Evolutionary conservation across 495 filamentous ascomycete species (phyloP).

Genomic region (Aspergillus steynii): DNA sequence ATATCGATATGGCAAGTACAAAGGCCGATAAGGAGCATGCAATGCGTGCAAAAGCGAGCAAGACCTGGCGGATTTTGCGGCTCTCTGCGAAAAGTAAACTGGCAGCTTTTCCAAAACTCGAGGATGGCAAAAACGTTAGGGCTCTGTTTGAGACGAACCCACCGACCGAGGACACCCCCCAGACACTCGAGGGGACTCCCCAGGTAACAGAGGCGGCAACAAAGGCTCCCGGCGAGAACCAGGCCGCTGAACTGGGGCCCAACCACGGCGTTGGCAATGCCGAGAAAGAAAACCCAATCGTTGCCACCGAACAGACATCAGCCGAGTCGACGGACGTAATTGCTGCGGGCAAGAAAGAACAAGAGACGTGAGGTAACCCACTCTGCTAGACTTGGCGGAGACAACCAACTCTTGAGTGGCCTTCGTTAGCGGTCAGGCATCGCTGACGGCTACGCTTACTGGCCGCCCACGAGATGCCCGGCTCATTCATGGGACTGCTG

Average conservation of each 20-base stretch:
- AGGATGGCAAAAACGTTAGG: slow-evolving; percentile 69
- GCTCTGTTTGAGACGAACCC: slow-evolving; percentile 48
- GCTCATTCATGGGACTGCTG: slow-evolving; percentile 3
- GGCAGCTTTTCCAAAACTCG: slow-evolving; percentile 78
- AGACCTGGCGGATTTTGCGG: slow-evolving; percentile 83
- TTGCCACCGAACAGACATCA: slow-evolving; percentile 17
- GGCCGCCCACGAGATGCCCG: neutral
- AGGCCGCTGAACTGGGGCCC: slow-evolving; percentile 9
- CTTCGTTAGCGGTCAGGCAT: slow-evolving; percentile 10
- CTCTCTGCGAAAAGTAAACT: slow-evolving; percentile 73
- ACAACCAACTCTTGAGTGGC: slow-evolving; percentile 7
- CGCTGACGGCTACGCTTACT: no score
- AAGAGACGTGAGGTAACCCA: slow-evolving; percentile 19
- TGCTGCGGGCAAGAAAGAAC: slow-evolving; percentile 9
- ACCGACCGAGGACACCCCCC: slow-evolving; percentile 28
- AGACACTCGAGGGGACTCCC: slow-evolving; percentile 29
- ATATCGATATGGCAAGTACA: slow-evolving; percentile 75
- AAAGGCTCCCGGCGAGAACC: slow-evolving; percentile 17
- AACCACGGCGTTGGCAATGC: slow-evolving; percentile 18
- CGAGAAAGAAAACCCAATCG: slow-evolving; percentile 18
- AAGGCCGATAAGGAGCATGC: slow-evolving; percentile 69
- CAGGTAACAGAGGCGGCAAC: slow-evolving; percentile 28
- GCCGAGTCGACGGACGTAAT: slow-evolving; percentile 18
- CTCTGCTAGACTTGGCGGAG: slow-evolving; percentile 2
- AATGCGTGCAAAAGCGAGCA: slow-evolving; percentile 71